phyloP scores from a whole-genome alignment of 1,284 basidiomycete genomes.

The Pterulicium gracile region DNA sequence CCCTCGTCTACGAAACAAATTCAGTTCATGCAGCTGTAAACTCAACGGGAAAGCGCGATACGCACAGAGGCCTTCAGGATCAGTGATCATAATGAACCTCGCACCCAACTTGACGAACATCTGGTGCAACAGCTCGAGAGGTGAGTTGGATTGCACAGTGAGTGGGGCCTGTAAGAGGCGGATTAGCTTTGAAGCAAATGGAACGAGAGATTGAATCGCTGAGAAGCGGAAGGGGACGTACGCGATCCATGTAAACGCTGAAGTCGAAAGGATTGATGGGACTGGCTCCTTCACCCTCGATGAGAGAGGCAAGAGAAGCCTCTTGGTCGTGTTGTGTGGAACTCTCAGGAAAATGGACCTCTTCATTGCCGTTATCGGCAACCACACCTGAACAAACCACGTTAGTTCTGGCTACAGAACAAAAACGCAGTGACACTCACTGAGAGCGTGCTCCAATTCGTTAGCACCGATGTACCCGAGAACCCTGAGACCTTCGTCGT shows the following conservation, averaged over 20 bases:
- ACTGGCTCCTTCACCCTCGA: conserved; percentile 25
- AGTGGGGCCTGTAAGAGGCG: conserved; percentile 58
- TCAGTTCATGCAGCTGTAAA: conserved; percentile 5
- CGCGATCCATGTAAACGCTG: conserved; percentile 84
- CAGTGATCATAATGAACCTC: conserved; percentile 80
- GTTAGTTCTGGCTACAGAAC: conserved; percentile 11
- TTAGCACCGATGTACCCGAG: conserved; percentile 90
- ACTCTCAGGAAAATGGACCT: conserved; percentile 53
- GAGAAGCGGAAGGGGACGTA: conserved; percentile 25
- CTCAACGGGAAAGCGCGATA: conserved; percentile 11
- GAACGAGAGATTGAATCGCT: conserved; percentile 2
- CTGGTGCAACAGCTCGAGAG: conserved; percentile 84
- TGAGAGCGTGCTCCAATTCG: conserved; percentile 90
- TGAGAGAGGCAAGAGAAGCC: conserved; percentile 52
- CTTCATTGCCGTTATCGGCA: conserved; percentile 59
- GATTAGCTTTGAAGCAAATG: conserved; percentile 1
- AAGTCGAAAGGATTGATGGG: conserved; percentile 71
- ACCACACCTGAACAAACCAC: conserved; percentile 45
- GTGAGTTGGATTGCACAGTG: conserved; percentile 73
- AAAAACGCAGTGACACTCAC: conserved; percentile 32
- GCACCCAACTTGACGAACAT: conserved; percentile 88
- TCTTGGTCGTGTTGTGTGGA: conserved; percentile 30
- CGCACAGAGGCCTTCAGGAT: conserved; percentile 76
- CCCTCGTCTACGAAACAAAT: conserved; percentile 83
- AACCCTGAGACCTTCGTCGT: conserved; percentile 49